Evolutionary conservation across 1,139 yeast species (phyloP).

Genomic region (Yamadazyma mexicana): DNA sequence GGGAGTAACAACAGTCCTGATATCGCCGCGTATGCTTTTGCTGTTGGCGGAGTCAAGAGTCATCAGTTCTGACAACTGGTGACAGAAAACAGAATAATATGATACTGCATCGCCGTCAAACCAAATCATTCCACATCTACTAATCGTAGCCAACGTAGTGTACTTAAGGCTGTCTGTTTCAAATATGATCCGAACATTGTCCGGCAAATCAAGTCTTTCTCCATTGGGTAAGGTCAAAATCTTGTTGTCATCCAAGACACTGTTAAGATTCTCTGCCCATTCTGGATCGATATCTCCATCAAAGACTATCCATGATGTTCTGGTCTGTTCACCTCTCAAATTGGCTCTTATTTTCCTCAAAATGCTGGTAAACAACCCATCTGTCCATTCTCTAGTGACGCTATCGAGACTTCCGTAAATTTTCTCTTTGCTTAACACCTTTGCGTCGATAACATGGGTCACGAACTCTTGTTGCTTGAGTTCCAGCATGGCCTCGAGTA

Average conservation of each 20-base stretch:
- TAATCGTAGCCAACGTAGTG: constrained; percentile 90
- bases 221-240: constrained; percentile 85
- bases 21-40: not conserved
- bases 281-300: constrained; percentile 95
- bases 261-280: constrained; percentile 90
- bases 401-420: constrained; percentile 73
- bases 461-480: constrained; percentile 38
- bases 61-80: constrained; percentile 9
- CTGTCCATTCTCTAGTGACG: constrained; percentile 89
- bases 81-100: constrained; percentile 19
- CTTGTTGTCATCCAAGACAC: constrained; percentile 87
- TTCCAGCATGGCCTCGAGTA: constrained; percentile 44
- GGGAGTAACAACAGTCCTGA: not conserved
- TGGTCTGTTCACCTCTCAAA: constrained; percentile 56
- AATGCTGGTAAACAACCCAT: constrained; percentile 76
- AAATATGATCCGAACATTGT: constrained; percentile 65
- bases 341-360: constrained; percentile 62
- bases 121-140: constrained; percentile 92
- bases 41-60: not conserved
- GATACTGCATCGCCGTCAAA: constrained; percentile 35
- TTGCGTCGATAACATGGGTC: constrained; percentile 65
- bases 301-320: constrained; percentile 75
- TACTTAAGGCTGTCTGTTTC: constrained; percentile 68
- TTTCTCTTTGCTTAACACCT: constrained; percentile 63
- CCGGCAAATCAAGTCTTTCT: constrained; percentile 71